These are phyloP conservation scores for Arthrobotrys conoides DNA, from an alignment of 2,329 filamentous ascomycete genomes.

Conservation along the genomic window DNA sequence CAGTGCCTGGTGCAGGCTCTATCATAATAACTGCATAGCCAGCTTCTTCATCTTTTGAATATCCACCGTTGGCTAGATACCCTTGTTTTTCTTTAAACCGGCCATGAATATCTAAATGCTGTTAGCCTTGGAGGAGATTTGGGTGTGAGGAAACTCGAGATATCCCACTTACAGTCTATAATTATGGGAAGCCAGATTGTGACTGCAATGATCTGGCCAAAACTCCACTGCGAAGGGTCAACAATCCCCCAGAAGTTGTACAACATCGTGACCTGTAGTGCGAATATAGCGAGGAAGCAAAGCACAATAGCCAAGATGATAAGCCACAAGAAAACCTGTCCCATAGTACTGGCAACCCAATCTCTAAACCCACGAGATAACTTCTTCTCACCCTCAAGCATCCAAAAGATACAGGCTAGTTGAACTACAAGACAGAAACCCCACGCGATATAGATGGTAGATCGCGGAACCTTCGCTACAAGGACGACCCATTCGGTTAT, in stretches of 20 bases:
- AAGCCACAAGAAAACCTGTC: slow-evolving; percentile 40
- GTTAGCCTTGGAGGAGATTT: background rate
- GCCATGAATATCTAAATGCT: slow-evolving; percentile 29
- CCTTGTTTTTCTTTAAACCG: slow-evolving; percentile 48
- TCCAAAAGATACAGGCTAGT: slow-evolving; percentile 49
- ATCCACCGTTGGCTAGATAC: slow-evolving; percentile 7
- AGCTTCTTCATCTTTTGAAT: slow-evolving; percentile 44
- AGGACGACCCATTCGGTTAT: slow-evolving; percentile 49
- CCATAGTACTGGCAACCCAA: slow-evolving; percentile 15
- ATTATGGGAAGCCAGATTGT: slow-evolving; percentile 54
- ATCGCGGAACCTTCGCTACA: slow-evolving; percentile 37
- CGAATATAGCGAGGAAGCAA: slow-evolving; percentile 53
- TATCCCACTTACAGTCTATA: slow-evolving; percentile 50
- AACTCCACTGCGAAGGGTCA: slow-evolving; percentile 43
- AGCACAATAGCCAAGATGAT: slow-evolving; percentile 30
- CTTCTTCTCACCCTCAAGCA: slow-evolving; percentile 54
- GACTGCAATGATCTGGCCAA: slow-evolving; percentile 59
- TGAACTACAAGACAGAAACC: slow-evolving; percentile 44
- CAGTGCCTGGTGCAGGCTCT: background rate
- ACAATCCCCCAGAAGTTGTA: slow-evolving; percentile 59
- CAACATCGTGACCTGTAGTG: slow-evolving; percentile 50
- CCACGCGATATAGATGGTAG: slow-evolving; percentile 44
- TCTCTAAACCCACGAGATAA: slow-evolving; percentile 7
- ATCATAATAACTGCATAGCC: slow-evolving; percentile 33
- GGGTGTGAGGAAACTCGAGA: background rate